Percentiles rank a stretch among this genome's conserved stretches.
Evolutionary conservation across 495 filamentous ascomycete species (phyloP).

Genomic region (Hypoxylon trugodes): DNA sequence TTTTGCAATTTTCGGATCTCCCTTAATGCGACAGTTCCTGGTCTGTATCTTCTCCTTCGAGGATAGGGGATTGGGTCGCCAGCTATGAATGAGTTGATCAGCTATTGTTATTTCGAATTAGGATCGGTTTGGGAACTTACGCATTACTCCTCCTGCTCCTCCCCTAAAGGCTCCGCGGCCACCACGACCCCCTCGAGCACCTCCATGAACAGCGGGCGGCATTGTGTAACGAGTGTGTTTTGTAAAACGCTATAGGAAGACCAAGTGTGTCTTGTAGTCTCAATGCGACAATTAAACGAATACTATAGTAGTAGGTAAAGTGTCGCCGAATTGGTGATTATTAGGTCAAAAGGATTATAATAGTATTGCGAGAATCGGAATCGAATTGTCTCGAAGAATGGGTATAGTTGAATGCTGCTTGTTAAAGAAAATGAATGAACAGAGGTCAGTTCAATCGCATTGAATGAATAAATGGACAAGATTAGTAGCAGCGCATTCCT

Average conservation of each 20-base stretch:
- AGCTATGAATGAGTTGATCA: conserved; percentile 58
- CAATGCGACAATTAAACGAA: conserved; percentile 10
- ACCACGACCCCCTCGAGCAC: conserved; percentile 20
- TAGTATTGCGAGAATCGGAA: neutral
- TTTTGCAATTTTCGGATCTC: conserved; percentile 89
- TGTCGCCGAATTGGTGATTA: neutral
- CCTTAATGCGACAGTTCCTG: conserved; percentile 82
- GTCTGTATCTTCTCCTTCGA: conserved; percentile 75
- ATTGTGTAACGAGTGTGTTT: conserved; percentile 17
- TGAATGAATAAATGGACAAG: conserved; percentile 29
- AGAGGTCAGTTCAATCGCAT: neutral
- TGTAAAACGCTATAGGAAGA: neutral
- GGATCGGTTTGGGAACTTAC: conserved; percentile 26
- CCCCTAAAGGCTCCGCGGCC: conserved; percentile 9
- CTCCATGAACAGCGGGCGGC: conserved; percentile 6
- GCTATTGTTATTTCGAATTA: neutral
- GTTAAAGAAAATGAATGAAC: conserved; percentile 27
- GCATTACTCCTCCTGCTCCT: conserved; percentile 26
- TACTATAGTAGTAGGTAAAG: neutral
- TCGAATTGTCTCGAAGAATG: conserved; percentile 2
- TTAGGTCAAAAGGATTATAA: neutral
- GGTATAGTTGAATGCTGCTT: conserved; percentile 18
- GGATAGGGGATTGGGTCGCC: conserved; percentile 74
- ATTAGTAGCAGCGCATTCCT: conserved; percentile 19
- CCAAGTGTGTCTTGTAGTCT: neutral